Evolutionary conservation across 306 rosid species (phyloP), one percentile per base, ranked within the genome.

Genomic region (Aeschynomene evenia): DNA sequence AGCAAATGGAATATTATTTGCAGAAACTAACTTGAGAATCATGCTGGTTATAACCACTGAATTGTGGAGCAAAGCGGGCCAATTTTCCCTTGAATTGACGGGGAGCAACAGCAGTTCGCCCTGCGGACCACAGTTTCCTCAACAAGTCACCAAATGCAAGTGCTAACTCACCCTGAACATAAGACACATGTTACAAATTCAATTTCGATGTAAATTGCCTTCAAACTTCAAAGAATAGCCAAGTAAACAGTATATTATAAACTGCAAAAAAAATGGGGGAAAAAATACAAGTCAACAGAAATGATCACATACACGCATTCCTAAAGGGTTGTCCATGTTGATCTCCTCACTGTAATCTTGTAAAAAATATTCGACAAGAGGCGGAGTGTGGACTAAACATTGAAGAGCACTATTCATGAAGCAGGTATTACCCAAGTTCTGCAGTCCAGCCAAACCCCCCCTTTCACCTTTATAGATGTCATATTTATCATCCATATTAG

Each of bases 1-100:
- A 61, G 14, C 28, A 60, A 64, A 50, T 26, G 46, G 16, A 68
- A 12, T 26, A 50, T 72, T 40, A 28, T 31, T 43, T 42, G 45
- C 53, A 53, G 77, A 52, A 72, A 84, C 92, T 80, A 71, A 94
- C 97, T 82, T 95, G 99, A 80, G 99, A 91, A 82, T 95, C 99
- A 77, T 95, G 99, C 84, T 95, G 99, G 64, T 91, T 95, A 77
- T 95, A 95, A 65, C 99, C 99, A 77, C 97, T 95, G 77, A 95
- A 95, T 71, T 95, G 99, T 18, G 99, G 99, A 73, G 99, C 99
- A 87, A 95, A 95, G 66, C 96, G 89, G 22, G 95, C 95, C 82
- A 95, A 80, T 73, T 91, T 95, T 13, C 97, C 94, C 85, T 95
- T 95, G 75, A 95, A 95, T 45, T n/a, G 60, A 68, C 97, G 99